These are phyloP conservation scores for Mallotus nudiflorus DNA, from an alignment of 345 rosid genomes.

Conservation along the genomic window DNA sequence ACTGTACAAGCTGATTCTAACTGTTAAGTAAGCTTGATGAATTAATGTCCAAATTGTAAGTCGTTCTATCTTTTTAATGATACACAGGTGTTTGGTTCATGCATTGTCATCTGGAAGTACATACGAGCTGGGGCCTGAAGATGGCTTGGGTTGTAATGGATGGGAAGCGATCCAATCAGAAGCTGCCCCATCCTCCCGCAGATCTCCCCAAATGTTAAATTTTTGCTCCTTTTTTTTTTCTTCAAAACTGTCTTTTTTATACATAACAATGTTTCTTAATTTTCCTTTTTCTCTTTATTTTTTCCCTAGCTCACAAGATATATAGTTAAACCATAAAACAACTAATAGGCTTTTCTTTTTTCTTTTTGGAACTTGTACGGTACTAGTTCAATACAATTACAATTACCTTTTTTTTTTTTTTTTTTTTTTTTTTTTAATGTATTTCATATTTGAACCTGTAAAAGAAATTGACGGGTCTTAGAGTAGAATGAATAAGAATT, in stretches of 20 bases:
- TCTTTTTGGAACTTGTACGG: not conserved
- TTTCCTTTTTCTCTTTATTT: no score
- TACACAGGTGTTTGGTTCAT: conserved; percentile 43
- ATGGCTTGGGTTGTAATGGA: conserved; percentile 59
- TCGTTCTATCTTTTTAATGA: no score
- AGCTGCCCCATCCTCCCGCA: conserved; percentile 50
- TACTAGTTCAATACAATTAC: not conserved
- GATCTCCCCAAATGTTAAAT: conserved; percentile 55
- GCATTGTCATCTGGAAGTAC: conserved; percentile 59
- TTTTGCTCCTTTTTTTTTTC: not conserved
- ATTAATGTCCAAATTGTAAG: no score
- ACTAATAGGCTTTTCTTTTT: no score
- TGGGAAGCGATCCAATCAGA: conserved; percentile 43
- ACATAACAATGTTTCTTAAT: not conserved
- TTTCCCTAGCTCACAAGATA: not conserved
- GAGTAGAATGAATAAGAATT: no score
- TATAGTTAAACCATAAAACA: not conserved
- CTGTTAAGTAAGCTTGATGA: no score
- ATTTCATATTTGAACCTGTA: no score
- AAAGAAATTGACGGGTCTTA: no score
- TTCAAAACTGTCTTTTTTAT: not conserved
- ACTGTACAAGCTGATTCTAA: no score
- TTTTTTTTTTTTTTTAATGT: no score
- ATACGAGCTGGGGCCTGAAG: conserved; percentile 62
- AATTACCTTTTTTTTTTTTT: no score